Evolutionary conservation across 192 early-diverging fungal genomes (phyloP), one percentile per base, ranked within the genome.

Genomic region (Endogone sp.): DNA sequence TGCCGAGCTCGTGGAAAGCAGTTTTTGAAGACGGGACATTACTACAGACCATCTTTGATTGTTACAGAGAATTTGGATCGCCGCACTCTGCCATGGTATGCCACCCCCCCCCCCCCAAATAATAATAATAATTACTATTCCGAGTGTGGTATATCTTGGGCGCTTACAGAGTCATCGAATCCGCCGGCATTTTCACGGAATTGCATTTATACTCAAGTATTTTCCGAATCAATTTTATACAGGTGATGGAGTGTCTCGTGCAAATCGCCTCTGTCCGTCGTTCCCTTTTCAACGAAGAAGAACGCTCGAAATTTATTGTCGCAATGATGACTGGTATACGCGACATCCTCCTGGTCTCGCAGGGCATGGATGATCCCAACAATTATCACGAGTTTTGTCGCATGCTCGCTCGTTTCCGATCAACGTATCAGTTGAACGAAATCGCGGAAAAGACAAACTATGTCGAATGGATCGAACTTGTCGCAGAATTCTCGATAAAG

Each of bases 361-460:
- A 82, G 24, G 88, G 91, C 10, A 75, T 95, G 37, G 80, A 87
- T 27, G 89, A 95, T 56, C 81, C 86, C 11, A 84, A 88, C 27
- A 94, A 91, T 76, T 93, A 91, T 77, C 92, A 95, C 64, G 93
- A 95, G 63, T 85, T 95, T 68, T 91, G 93, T 67, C 84, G 93
- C 21, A 78, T 95, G 73, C 81, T 97, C 55, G 86, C 90, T 27
- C 83, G 94, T 29, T 90, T 96, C 71, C 88, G 91, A 77, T 82
- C 88, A 56, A 90, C 92, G 22, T 90, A 95, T 72, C 91, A 93
- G 61, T 70, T 93, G 62, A 75, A 79, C 29, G 94, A 95, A 68
- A 86, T 97, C n/a, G 82, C 87, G 28, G 92, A 94, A 29, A 82
- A 81, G 57, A 77, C 84, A 3, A 82, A 83, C 29, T 94, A 90